A percentile compares a stretch with the other conserved stretches of the same genome.
Evolutionary conservation across 2,329 filamentous ascomycete species (phyloP).

Genomic region (Fonsecaea nubica): DNA sequence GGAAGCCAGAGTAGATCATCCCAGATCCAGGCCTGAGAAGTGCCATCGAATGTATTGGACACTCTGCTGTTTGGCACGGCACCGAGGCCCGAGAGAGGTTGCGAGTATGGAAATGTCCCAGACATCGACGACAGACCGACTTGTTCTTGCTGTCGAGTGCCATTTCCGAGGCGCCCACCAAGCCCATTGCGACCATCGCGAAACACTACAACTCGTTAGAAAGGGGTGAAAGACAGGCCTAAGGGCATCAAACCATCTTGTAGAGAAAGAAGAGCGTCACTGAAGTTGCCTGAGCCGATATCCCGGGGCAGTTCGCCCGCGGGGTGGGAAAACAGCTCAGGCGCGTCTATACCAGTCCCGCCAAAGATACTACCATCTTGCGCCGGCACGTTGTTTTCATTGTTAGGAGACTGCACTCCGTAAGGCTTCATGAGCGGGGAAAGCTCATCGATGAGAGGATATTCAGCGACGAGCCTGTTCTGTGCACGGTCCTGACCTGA

Average conservation of each 20-base stretch:
- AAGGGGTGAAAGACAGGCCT: neutral
- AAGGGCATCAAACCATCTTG: slow-evolving; percentile 26
- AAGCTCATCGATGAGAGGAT: neutral
- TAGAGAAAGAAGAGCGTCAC: slow-evolving; percentile 31
- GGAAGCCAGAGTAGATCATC: slow-evolving; percentile 31
- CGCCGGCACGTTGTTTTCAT: neutral
- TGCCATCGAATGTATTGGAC: slow-evolving; percentile 24
- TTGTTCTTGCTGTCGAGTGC: slow-evolving; percentile 10
- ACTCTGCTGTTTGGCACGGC: slow-evolving; percentile 2
- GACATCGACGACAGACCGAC: neutral
- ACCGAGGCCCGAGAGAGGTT: neutral
- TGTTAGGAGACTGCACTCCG: neutral
- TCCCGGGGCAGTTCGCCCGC: slow-evolving; percentile 20
- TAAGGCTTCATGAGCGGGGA: neutral
- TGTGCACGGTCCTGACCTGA: neutral
- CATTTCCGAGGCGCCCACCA: slow-evolving; percentile 1
- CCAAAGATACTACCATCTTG: slow-evolving; percentile 1
- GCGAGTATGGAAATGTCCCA: neutral
- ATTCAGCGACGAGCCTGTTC: neutral
- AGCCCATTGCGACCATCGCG: slow-evolving; percentile 22
- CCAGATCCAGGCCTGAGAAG: slow-evolving; percentile 33
- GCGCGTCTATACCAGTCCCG: neutral
- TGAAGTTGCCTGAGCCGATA: slow-evolving; percentile 32
- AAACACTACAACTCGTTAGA: slow-evolving; percentile 21
- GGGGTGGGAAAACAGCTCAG: slow-evolving; percentile 15